Conservation (phyloP, 331 rosid genomes). For the Ulmus americana region DNA sequence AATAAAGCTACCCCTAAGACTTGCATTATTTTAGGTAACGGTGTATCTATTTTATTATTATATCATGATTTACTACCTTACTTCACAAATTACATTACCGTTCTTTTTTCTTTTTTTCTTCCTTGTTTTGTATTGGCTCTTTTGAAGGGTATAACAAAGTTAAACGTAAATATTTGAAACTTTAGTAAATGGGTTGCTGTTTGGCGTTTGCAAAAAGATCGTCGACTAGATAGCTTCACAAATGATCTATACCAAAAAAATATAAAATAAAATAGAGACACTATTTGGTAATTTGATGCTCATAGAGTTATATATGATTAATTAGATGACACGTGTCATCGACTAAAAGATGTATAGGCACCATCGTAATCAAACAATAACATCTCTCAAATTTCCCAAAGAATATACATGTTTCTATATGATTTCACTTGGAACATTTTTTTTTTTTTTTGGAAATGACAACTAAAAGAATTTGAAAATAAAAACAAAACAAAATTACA, state of each 20-base stretch:
- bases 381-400: neutral
- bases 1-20: neutral
- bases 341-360: no score
- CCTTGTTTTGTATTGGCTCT: neutral
- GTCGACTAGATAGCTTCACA: no score
- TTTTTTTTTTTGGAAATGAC: no score
- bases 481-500: constrained; percentile 11
- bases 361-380: neutral
- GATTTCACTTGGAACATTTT: neutral
- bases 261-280: no score
- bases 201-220: no score
- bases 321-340: no score
- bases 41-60: neutral
- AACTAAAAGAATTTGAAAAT: constrained; percentile 15
- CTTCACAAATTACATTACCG: neutral
- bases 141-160: neutral
- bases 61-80: neutral
- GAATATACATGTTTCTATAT: neutral
- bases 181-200: no score
- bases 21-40: constrained; percentile 9
- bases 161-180: neutral
- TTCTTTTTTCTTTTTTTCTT: neutral
- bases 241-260: no score
- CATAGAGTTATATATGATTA: no score
- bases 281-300: no score